phyloP scores from a whole-genome alignment of 441 rosid species.

The Populus trichocarpa region DNA sequence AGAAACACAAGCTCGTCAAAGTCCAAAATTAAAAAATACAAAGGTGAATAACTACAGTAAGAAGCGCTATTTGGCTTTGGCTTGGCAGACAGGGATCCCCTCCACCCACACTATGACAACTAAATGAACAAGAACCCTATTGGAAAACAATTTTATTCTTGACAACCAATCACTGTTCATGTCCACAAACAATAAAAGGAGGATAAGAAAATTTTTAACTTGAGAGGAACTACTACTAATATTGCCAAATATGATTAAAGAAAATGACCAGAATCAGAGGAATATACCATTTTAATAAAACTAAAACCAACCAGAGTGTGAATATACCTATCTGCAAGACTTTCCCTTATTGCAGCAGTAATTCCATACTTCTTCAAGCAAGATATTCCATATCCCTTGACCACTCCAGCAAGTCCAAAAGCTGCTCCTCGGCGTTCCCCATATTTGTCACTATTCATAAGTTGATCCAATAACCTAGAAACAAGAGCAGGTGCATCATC shows the following conservation, averaged over 20 bases:
- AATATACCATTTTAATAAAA: background rate
- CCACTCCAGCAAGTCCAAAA: constrained; percentile 97
- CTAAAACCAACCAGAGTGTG: background rate
- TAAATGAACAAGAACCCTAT: background rate
- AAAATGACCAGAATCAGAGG: background rate
- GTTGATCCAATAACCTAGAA: constrained; percentile 75
- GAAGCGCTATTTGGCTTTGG: background rate
- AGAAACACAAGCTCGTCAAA: constrained; percentile 9
- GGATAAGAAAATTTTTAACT: background rate
- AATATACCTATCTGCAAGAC: constrained; percentile 75
- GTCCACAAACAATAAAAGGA: background rate
- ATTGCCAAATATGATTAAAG: background rate
- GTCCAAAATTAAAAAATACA: background rate
- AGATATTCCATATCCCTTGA: constrained; percentile 90
- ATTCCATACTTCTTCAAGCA: constrained; percentile 84
- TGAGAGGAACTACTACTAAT: background rate
- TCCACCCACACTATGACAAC: background rate
- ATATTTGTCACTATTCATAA: constrained; percentile 92
- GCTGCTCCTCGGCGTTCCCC: constrained; percentile 99
- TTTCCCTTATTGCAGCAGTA: constrained; percentile 58
- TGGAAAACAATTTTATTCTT: background rate
- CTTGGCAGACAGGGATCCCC: background rate
- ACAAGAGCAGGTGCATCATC: constrained; percentile 77
- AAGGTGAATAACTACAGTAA: background rate
- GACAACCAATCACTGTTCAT: background rate